These are phyloP conservation scores for Aspergillus wentii DNA, from an alignment of 495 filamentous ascomycete species.

Conservation along the genomic window DNA sequence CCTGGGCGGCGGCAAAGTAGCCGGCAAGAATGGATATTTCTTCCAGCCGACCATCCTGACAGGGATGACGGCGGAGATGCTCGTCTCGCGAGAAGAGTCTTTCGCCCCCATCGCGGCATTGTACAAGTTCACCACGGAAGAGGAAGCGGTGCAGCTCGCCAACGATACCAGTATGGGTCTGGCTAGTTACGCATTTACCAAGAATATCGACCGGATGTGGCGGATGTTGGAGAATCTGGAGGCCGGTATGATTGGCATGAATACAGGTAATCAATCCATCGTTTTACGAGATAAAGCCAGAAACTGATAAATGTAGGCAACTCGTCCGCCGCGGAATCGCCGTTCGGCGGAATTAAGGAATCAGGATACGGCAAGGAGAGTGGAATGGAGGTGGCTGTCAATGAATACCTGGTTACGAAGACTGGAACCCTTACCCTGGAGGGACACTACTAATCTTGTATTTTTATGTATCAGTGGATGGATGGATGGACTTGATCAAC, in stretches of 20 bases:
- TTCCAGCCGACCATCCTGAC: slow-evolving; percentile 68
- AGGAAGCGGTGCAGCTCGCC: slow-evolving; percentile 57
- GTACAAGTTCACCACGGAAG: slow-evolving; percentile 66
- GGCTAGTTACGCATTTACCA: slow-evolving; percentile 69
- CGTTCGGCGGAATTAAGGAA: slow-evolving; percentile 75
- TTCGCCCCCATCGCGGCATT: slow-evolving; percentile 66
- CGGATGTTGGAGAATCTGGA: slow-evolving; percentile 68
- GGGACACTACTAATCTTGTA: too few species aligned
- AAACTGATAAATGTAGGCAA: slow-evolving; percentile 35
- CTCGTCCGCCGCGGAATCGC: slow-evolving; percentile 62
- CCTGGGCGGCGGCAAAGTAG: slow-evolving; percentile 50
- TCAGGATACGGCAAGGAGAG: slow-evolving; percentile 74
- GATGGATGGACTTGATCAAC: background rate
- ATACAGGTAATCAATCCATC: slow-evolving; percentile 45
- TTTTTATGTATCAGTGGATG: slow-evolving; percentile 31
- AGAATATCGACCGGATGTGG: slow-evolving; percentile 69
- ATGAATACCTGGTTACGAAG: slow-evolving; percentile 69
- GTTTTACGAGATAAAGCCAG: background rate
- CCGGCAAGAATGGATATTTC: slow-evolving; percentile 56
- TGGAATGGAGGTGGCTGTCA: slow-evolving; percentile 65
- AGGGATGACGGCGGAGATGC: slow-evolving; percentile 57
- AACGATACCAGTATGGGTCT: slow-evolving; percentile 68
- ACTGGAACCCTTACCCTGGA: slow-evolving; percentile 63
- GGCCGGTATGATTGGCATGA: slow-evolving; percentile 72
- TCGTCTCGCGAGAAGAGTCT: slow-evolving; percentile 62